Conservation (phyloP, 768 basidiomycete species). For the Tubosaeta sp. region DNA sequence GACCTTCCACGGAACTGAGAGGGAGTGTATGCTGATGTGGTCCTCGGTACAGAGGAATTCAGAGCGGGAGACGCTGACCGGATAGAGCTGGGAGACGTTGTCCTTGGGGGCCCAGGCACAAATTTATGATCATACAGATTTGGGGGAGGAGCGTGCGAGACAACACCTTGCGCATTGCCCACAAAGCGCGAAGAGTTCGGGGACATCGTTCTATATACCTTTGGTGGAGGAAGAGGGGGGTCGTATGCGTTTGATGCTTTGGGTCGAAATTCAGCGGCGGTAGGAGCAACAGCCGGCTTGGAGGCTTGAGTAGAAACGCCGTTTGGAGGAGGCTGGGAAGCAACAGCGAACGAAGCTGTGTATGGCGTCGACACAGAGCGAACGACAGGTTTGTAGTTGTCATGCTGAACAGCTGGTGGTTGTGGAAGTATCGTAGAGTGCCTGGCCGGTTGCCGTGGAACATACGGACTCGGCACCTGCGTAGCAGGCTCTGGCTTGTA, state of each 20-base stretch:
- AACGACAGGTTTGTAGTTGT: conserved; percentile 23
- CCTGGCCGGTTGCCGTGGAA: conserved; percentile 11
- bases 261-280: conserved; percentile 52
- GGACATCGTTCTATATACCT: conserved; percentile 27
- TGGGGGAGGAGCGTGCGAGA: conserved; percentile 7
- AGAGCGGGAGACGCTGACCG: conserved; percentile 22
- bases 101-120: conserved; percentile 22
- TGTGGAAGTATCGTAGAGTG: conserved; percentile 14
- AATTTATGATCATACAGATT: conserved; percentile 20
- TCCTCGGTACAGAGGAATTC: conserved; percentile 36
- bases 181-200: conserved; percentile 23
- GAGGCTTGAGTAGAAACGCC: conserved; percentile 27
- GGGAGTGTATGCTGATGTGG: conserved; percentile 9
- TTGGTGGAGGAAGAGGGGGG: conserved; percentile 61
- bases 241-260: conserved; percentile 72
- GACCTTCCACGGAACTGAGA: conserved; percentile 36
- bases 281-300: conserved; percentile 31
- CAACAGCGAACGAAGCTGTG: conserved; percentile 10
- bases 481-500: conserved; percentile 31
- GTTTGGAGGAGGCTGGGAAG: conserved; percentile 18
- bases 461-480: conserved; percentile 20
- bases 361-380: conserved; percentile 27
- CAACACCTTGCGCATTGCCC: conserved; percentile 11
- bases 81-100: conserved; percentile 28
- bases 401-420: conserved; percentile 30